A percentile compares a stretch with the other conserved stretches of the same genome.
phyloP scores from a whole-genome alignment of 2,329 filamentous ascomycete species.

The Scedosporium apiospermum region DNA sequence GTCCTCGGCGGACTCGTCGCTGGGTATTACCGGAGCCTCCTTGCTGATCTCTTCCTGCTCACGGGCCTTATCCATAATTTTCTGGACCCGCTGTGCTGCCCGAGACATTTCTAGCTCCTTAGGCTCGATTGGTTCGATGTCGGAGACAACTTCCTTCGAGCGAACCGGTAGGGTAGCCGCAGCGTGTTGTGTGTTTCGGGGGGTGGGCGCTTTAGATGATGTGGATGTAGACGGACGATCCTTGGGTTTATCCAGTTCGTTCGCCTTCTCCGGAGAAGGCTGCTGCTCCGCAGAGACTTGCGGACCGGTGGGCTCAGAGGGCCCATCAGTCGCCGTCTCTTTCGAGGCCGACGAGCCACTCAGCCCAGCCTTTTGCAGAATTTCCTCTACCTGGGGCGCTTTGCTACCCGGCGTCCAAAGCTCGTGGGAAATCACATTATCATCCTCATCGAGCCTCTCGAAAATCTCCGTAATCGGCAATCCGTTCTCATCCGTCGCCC shows the following conservation, averaged over 20 bases:
- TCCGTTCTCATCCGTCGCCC: conserved; percentile 50
- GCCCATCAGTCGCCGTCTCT: not conserved
- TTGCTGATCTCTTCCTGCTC: conserved; percentile 40
- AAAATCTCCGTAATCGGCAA: conserved; percentile 77
- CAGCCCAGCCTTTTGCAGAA: conserved; percentile 68
- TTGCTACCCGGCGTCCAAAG: conserved; percentile 58
- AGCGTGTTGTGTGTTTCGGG: conserved; percentile 15
- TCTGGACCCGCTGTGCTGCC: conserved; percentile 39
- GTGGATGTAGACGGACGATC: not conserved
- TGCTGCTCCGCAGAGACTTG: not conserved
- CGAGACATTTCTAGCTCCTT: conserved; percentile 9
- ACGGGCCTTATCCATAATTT: conserved; percentile 47
- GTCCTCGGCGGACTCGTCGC: conserved; percentile 71
- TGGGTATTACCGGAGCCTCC: conserved; percentile 50
- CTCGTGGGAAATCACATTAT: conserved; percentile 64
- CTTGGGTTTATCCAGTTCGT: not conserved
- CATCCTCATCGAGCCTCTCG: conserved; percentile 86
- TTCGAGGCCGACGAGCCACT: not conserved
- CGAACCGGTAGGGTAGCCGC: conserved; percentile 35
- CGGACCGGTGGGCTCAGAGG: not conserved
- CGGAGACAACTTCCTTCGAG: conserved; percentile 51
- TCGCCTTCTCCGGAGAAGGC: not conserved
- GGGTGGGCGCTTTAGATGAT: not conserved
- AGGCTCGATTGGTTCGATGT: conserved; percentile 22
- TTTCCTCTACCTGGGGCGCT: conserved; percentile 59